phyloP scores from a whole-genome alignment of 179 eudicot genomes.

The Corrigiola litoralis region DNA sequence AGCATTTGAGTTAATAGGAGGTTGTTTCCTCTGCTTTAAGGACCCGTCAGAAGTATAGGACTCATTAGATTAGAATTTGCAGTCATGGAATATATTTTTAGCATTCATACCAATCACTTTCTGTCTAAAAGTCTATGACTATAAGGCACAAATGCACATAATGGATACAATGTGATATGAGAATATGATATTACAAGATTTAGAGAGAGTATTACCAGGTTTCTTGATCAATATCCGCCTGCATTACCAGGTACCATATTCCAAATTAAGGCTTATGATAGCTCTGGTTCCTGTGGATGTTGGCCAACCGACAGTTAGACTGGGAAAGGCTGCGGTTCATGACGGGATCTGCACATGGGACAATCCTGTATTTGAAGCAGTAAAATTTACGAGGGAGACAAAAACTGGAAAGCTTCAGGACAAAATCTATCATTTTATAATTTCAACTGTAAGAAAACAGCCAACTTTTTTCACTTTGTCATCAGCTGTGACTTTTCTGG shows the following conservation, averaged over 20 bases:
- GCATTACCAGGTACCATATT: conserved; percentile 58
- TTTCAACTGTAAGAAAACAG: conserved; percentile 33
- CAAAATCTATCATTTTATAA: conserved; percentile 38
- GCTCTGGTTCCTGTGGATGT: conserved; percentile 79
- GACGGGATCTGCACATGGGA: conserved; percentile 90
- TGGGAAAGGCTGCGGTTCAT: conserved; percentile 55
- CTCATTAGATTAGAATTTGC: not conserved
- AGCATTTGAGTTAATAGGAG: not conserved
- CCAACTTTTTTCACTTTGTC: not conserved
- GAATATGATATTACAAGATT: not conserved
- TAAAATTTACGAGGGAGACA: conserved; percentile 54
- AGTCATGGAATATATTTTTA: not conserved
- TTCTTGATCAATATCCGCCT: conserved; percentile 6
- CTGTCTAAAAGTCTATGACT: too few relatives aligned
- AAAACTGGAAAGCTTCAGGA: conserved; percentile 43
- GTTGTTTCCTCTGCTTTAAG: not conserved
- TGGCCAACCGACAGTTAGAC: conserved; percentile 79
- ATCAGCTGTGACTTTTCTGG: not conserved
- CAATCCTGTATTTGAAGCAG: conserved; percentile 77
- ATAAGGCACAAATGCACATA: not conserved
- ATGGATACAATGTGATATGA: conserved; percentile 11
- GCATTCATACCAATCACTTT: not conserved
- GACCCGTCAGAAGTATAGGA: not conserved
- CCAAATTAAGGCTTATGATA: conserved; percentile 57
- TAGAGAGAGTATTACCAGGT: conserved; percentile 18